phyloP scores from a whole-genome alignment of 345 rosid genomes.

The Nephelium lappaceum region DNA sequence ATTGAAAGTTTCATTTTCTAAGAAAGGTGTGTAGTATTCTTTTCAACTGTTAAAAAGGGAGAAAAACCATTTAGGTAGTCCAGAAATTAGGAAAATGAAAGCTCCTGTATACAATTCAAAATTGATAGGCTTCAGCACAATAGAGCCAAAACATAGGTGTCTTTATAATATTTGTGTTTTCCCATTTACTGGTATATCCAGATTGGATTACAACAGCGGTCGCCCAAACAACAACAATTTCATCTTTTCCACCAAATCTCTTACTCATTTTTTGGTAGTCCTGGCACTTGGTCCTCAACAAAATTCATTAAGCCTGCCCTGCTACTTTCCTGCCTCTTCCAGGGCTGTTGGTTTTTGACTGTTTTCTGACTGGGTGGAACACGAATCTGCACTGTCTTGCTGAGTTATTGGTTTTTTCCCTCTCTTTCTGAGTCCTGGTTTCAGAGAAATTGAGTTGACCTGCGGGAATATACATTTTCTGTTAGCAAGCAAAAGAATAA shows the following conservation, averaged over 20 bases:
- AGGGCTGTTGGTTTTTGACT: background rate
- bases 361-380: conserved; percentile 17
- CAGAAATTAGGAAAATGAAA: background rate
- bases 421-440: conserved; percentile 35
- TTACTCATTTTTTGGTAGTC: background rate
- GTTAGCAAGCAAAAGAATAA: conserved; percentile 4
- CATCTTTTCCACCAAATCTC: background rate
- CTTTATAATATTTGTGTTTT: background rate
- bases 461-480: conserved; percentile 21
- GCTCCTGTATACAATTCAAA: background rate
- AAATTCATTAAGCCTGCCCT: background rate
- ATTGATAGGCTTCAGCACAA: background rate
- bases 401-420: conserved; percentile 27
- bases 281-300: conserved; percentile 20
- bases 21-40: background rate
- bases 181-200: background rate
- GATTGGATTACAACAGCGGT: background rate
- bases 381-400: conserved; percentile 3
- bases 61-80: background rate
- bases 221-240: background rate
- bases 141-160: background rate
- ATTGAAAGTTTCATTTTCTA: background rate
- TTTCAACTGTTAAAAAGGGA: too few species aligned
- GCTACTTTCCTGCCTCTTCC: conserved; percentile 11
- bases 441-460: conserved; percentile 42